Percentiles rank a stretch among this genome's conserved stretches.
Conservation (phyloP, 345 rosid genomes). For the Citrus unshiu region DNA sequence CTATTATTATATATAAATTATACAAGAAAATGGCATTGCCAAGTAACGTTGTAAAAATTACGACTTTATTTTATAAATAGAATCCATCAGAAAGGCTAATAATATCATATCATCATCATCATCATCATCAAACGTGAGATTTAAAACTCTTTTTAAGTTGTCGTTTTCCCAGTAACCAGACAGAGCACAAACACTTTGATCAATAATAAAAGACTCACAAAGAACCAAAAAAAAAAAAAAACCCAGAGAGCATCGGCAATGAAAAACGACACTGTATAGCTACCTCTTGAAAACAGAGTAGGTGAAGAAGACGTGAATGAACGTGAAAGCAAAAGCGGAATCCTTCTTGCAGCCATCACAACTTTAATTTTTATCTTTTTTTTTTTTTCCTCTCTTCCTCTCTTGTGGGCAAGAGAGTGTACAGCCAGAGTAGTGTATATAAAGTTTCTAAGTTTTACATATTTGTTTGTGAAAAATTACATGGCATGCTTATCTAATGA, state of each 20-base stretch:
- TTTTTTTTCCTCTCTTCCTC: no score
- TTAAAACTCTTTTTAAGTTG: neutral
- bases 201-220: neutral
- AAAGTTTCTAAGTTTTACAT: neutral
- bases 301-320: slow-evolving; percentile 38
- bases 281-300: slow-evolving; percentile 32
- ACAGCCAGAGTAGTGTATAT: neutral
- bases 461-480: neutral
- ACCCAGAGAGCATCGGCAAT: neutral
- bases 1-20: neutral
- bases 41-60: neutral
- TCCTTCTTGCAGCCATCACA: neutral
- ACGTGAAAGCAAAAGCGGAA: neutral
- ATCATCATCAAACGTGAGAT: neutral
- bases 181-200: neutral
- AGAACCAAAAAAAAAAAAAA: neutral
- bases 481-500: neutral
- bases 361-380: no score
- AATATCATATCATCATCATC: neutral
- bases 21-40: neutral
- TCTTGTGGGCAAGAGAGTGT: no score
- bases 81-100: neutral
- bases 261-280: no score
- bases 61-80: neutral
- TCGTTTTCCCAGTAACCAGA: slow-evolving; percentile 12